phyloP scores from a whole-genome alignment of 228 moss, liverwort and hornwort genomes.

The Sphagnum magellanicum region DNA sequence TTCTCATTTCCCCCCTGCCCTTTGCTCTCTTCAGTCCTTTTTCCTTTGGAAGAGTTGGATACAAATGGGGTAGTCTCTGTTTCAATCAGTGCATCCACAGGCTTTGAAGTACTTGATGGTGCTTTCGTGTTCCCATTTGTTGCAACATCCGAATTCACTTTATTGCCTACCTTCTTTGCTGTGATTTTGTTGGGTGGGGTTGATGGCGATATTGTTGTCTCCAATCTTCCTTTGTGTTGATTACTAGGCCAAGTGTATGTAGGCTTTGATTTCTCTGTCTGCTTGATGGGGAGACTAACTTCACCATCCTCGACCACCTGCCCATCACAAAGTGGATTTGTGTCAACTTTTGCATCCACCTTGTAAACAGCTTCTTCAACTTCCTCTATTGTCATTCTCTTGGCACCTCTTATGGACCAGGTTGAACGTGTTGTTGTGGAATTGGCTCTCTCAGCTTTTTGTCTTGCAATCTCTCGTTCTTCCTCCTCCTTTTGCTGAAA shows the following conservation, averaged over 20 bases:
- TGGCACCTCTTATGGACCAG: not conserved
- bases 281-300: not conserved
- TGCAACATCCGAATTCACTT: no score
- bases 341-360: not conserved
- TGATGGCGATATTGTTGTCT: no score
- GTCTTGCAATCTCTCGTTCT: conserved; percentile 7
- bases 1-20: no score
- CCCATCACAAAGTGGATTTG: not conserved
- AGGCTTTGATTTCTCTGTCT: not conserved
- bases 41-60: no score
- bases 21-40: no score
- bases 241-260: not conserved
- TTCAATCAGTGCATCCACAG: no score
- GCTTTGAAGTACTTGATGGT: no score
- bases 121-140: no score
- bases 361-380: not conserved
- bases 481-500: conserved; percentile 1
- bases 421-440: not conserved
- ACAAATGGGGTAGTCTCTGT: no score
- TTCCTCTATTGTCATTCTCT: conserved; percentile 7
- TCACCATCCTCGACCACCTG: not conserved
- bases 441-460: not conserved
- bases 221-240: not conserved
- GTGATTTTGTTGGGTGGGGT: not conserved
- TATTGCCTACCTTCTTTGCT: not conserved